Evolutionary conservation across 2,329 filamentous ascomycete species (phyloP).

Genomic region (Paracamarosporium sp.): DNA sequence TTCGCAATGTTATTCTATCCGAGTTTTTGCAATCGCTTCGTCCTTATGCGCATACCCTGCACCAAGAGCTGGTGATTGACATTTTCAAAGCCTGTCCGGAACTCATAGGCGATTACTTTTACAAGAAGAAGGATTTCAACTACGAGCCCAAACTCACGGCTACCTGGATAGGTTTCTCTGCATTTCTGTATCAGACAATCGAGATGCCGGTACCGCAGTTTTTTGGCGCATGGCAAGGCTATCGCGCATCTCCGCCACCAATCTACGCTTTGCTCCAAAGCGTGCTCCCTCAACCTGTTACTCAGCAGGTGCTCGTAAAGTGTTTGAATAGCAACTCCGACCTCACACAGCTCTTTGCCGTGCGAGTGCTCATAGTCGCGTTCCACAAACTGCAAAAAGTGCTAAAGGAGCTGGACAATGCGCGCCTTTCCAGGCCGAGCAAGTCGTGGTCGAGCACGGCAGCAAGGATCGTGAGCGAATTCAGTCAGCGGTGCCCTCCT

Average conservation of each 20-base stretch:
- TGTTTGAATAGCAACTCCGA: constrained; percentile 81
- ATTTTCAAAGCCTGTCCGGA: constrained; percentile 86
- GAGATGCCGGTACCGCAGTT: constrained; percentile 74
- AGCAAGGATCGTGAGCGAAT: constrained; percentile 72
- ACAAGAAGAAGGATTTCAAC: constrained; percentile 75
- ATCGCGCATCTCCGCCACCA: constrained; percentile 75
- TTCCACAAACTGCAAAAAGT: constrained; percentile 77
- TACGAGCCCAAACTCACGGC: constrained; percentile 92
- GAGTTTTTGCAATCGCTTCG: constrained; percentile 80
- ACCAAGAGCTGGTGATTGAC: constrained; percentile 79
- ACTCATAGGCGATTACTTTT: constrained; percentile 86
- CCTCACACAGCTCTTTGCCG: constrained; percentile 82
- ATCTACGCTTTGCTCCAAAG: constrained; percentile 82
- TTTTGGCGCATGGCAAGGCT: constrained; percentile 71
- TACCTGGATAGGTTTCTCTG: constrained; percentile 93
- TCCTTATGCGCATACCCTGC: constrained; percentile 80
- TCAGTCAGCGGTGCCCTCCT: constrained; percentile 78
- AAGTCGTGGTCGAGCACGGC: constrained; percentile 73
- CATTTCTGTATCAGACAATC: constrained; percentile 84
- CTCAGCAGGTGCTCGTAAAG: constrained; percentile 76
- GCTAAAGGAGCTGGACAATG: constrained; percentile 65
- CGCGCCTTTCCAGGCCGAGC: constrained; percentile 46
- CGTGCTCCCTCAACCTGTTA: constrained; percentile 82
- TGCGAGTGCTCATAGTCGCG: constrained; percentile 78
- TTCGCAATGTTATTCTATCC: constrained; percentile 80